Percentiles rank a stretch among this genome's conserved stretches.
These are phyloP conservation scores for Trichoderma pleuroti DNA, from an alignment of 2,329 filamentous ascomycete species.

Conservation along the genomic window DNA sequence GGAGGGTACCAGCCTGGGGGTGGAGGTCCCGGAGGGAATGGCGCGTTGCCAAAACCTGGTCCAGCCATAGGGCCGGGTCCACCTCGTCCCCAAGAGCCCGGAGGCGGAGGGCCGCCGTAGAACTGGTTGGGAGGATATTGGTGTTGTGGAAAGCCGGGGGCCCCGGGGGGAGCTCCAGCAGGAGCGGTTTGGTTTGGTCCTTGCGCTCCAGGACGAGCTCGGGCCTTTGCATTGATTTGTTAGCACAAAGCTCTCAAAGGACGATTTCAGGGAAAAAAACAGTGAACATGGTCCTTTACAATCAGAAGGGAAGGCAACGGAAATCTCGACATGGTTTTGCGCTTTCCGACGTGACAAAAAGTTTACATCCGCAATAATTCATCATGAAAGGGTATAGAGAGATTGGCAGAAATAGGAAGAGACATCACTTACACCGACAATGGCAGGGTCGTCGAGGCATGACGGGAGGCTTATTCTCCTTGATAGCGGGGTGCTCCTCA, in stretches of 20 bases:
- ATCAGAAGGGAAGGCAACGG: constrained; percentile 99
- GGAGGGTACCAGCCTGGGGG: constrained; percentile 78
- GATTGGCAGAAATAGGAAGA: background rate
- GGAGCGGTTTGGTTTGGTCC: constrained; percentile 33
- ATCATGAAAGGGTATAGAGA: constrained; percentile 59
- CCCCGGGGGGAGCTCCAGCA: constrained; percentile 35
- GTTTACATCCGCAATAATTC: constrained; percentile 98
- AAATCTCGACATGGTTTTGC: constrained; percentile 96
- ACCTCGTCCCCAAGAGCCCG: constrained; percentile 54
- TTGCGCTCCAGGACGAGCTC: constrained; percentile 36
- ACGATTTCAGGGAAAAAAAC: background rate
- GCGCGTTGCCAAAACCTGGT: constrained; percentile 65
- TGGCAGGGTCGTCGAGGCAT: constrained; percentile 94
- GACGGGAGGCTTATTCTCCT: constrained; percentile 70
- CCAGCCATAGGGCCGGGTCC: constrained; percentile 55
- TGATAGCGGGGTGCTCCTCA: constrained; percentile 72
- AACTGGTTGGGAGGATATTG: constrained; percentile 46
- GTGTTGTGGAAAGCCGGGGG: constrained; percentile 41
- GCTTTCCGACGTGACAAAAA: constrained; percentile 76
- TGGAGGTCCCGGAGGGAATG: constrained; percentile 58
- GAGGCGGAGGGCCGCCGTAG: constrained; percentile 49
- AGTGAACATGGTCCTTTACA: constrained; percentile 20
- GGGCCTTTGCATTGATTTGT: constrained; percentile 36
- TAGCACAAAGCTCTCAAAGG: constrained; percentile 20
- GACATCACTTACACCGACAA: constrained; percentile 79